Evolutionary conservation across 148 eudicot genomes (phyloP).

Genomic region (Amaranthus palmeri): DNA sequence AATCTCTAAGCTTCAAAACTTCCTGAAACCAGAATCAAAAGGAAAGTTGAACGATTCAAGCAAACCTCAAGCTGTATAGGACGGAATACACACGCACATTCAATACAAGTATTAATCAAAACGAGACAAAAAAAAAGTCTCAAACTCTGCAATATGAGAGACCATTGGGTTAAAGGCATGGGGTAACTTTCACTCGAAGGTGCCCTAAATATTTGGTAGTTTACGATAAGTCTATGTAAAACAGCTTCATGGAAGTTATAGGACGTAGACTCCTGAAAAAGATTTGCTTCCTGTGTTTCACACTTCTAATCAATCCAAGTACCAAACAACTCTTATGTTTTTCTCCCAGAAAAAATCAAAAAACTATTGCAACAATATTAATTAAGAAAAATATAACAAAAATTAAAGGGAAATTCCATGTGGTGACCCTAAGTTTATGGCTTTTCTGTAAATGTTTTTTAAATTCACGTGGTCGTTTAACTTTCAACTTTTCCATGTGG

Average conservation of each 20-base stretch:
- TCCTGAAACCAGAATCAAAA: constrained; percentile 40
- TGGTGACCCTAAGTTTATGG: too few species aligned
- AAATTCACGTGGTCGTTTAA: too few species aligned
- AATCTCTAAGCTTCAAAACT: constrained; percentile 69
- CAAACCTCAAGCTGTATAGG: background rate
- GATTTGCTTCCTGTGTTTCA: background rate
- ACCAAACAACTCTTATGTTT: background rate
- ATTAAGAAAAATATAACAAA: background rate
- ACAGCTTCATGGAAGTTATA: background rate
- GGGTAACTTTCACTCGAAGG: background rate
- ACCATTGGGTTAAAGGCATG: background rate
- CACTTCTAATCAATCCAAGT: background rate
- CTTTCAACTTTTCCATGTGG: too few species aligned
- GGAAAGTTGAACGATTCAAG: background rate
- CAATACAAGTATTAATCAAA: background rate
- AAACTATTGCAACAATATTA: background rate
- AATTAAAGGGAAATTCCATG: too few species aligned
- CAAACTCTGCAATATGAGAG: background rate
- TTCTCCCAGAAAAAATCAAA: background rate
- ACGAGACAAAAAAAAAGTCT: background rate
- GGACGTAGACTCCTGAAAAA: background rate
- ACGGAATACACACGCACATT: background rate
- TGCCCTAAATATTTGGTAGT: background rate
- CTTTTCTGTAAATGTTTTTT: too few species aligned
- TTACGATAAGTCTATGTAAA: too few species aligned